Evolutionary conservation across 2,329 filamentous ascomycete species (phyloP), one percentile per base, ranked within the genome.

Genomic region (Blastomyces silverae): DNA sequence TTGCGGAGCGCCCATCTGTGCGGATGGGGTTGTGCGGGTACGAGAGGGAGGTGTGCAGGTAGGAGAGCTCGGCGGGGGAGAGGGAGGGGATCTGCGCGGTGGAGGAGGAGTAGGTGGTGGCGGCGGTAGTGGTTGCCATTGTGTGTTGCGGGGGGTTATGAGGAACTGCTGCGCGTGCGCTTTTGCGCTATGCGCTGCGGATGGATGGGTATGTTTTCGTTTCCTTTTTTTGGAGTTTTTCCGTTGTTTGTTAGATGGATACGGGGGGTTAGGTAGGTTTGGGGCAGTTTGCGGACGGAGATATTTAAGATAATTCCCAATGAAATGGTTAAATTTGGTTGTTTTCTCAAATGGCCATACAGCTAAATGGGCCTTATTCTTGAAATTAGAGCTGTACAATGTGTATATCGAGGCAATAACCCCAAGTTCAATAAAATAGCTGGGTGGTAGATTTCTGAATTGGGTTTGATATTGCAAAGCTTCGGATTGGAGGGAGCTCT

Each of bases 11-110:
- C 68, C 89, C 90, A 77, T 99, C 94, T 28, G 93, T 90, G 31
- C 94, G 92, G 75, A 97, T 89, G 25, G 94, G 92, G 42, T 67
- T 71, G 60, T 74, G 68, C 13, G 92, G 92, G 55, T 79, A 80
- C 66, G 92, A 88, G 73, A 99, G 91, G 6, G 93, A 92, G 69
- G 85, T 87, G 82, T 96, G 91, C 62, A 97, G 87, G 81, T 97
- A 99, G 71, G 92, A 92, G 73, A 99, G 90, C 81, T 99, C 94
- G 73, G 94, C 92, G 59, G 94, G 93, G 63, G 92, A 97, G 77
- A 97, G 88, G 71, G 91, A 87, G 56, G 85, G 77, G 62, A 75
- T 75, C 68, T 79, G 77, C 1, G 77, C 76, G 64, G 77, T 76
- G 39, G 76, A 77, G 25, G 74, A 74, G 73, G 87, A 85, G 78